These are phyloP conservation scores for Drosera capensis DNA, from an alignment of 148 eudicot species.

Conservation along the genomic window DNA sequence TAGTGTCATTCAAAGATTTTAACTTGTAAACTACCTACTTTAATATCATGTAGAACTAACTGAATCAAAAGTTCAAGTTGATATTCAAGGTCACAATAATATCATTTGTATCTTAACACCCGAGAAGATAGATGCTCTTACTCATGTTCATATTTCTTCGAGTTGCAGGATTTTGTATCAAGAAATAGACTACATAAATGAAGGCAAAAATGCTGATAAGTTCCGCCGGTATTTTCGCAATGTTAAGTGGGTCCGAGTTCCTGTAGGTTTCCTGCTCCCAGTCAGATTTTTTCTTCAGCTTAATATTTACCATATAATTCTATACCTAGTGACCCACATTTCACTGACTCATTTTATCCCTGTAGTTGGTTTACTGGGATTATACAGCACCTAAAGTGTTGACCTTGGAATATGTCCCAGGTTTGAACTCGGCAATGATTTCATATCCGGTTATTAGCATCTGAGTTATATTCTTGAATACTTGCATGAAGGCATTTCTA, in stretches of 20 bases:
- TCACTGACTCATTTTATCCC: conserved; percentile 3
- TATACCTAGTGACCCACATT: too few species aligned
- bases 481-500: not conserved
- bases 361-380: conserved; percentile 78
- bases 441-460: not conserved
- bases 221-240: conserved; percentile 94
- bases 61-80: too few species aligned
- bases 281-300: conserved; percentile 2
- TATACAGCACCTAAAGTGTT: conserved; percentile 78
- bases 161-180: conserved; percentile 75
- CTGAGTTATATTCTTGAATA: not conserved
- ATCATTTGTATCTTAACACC: not conserved
- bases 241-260: conserved; percentile 98
- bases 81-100: not conserved
- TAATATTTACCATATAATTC: not conserved
- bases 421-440: conserved; percentile 22
- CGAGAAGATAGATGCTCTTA: not conserved
- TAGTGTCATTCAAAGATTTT: too few species aligned
- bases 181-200: conserved; percentile 94
- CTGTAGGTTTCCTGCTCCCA: conserved; percentile 52
- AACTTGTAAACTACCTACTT: too few species aligned
- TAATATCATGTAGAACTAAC: too few species aligned
- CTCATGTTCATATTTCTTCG: conserved; percentile 9
- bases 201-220: conserved; percentile 94
- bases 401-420: conserved; percentile 95